Percentiles rank a stretch among this genome's conserved stretches.
These are phyloP conservation scores for Phytophthora podocarpi DNA, from an alignment of 352 stramenopile genomes.

Conservation along the genomic window DNA sequence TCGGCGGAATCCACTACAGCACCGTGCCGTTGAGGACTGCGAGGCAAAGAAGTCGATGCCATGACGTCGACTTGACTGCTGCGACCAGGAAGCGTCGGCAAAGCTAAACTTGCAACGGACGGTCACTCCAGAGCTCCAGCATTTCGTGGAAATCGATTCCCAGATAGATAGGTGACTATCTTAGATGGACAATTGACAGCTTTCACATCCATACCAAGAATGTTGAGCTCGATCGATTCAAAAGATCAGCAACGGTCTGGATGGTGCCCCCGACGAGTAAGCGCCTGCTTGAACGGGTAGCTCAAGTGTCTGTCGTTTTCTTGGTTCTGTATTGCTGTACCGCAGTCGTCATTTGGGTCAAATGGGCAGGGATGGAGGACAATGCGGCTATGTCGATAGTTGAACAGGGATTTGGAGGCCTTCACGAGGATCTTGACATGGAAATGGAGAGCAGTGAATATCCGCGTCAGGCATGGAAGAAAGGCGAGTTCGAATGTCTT, in stretches of 20 bases:
- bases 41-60: conserved; percentile 12
- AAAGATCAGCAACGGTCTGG: not conserved
- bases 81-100: conserved; percentile 4
- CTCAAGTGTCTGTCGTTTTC: conserved; percentile 8
- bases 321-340: conserved; percentile 36
- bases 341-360: conserved; percentile 32
- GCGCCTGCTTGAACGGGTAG: conserved; percentile 4
- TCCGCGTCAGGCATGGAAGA: conserved; percentile 30
- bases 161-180: conserved; percentile 5
- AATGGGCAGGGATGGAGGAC: conserved; percentile 36
- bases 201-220: not conserved
- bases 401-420: not conserved
- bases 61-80: not conserved
- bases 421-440: not conserved
- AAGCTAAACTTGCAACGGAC: conserved; percentile 13
- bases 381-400: not conserved
- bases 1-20: conserved; percentile 4
- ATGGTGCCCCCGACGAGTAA: conserved; percentile 11
- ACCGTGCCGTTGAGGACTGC: conserved; percentile 28
- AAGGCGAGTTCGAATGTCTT: conserved; percentile 66
- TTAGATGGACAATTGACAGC: not conserved
- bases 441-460: conserved; percentile 14
- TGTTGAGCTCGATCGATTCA: not conserved
- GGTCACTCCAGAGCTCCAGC: too few species aligned
- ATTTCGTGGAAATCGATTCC: not conserved